Conservation (phyloP, 2,329 filamentous ascomycete genomes). For the Aspergillus sp. region DNA sequence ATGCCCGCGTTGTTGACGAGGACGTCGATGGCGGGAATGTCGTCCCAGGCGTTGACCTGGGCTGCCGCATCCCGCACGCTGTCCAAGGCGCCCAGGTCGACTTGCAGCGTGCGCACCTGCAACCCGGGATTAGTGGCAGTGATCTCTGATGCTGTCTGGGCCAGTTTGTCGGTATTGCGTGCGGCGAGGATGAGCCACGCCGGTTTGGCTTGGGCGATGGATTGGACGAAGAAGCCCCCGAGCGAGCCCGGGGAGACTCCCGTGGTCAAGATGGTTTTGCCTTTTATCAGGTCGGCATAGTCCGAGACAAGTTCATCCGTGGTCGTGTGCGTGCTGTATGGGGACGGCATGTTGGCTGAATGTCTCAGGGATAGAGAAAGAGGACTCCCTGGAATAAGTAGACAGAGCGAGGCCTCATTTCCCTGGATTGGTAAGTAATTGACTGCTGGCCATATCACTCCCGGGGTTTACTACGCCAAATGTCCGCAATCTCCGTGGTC, state of each 20-base stretch:
- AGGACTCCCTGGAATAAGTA: no score
- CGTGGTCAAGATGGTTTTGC: slow-evolving; percentile 32
- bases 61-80: slow-evolving; percentile 24
- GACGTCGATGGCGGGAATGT: slow-evolving; percentile 28
- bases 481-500: no score
- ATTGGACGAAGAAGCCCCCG: slow-evolving; percentile 26
- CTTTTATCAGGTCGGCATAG: slow-evolving; percentile 12
- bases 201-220: slow-evolving; percentile 26
- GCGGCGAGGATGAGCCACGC: slow-evolving; percentile 32
- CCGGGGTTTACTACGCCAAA: no score
- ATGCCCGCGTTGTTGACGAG: slow-evolving; percentile 38
- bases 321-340: slow-evolving; percentile 10
- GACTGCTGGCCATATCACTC: no score
- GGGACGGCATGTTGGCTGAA: no score
- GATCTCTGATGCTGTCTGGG: slow-evolving; percentile 19
- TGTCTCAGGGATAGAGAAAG: no score
- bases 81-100: slow-evolving; percentile 26
- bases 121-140: slow-evolving; percentile 9
- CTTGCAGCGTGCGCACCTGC: slow-evolving; percentile 14
- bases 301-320: slow-evolving; percentile 13
- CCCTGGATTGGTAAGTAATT: no score
- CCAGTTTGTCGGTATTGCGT: slow-evolving; percentile 25
- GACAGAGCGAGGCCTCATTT: no score
- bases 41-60: slow-evolving; percentile 17
- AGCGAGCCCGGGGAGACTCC: slow-evolving; percentile 31